Evolutionary conservation across 331 rosid species (phyloP).

Genomic region (Acacia concinna): DNA sequence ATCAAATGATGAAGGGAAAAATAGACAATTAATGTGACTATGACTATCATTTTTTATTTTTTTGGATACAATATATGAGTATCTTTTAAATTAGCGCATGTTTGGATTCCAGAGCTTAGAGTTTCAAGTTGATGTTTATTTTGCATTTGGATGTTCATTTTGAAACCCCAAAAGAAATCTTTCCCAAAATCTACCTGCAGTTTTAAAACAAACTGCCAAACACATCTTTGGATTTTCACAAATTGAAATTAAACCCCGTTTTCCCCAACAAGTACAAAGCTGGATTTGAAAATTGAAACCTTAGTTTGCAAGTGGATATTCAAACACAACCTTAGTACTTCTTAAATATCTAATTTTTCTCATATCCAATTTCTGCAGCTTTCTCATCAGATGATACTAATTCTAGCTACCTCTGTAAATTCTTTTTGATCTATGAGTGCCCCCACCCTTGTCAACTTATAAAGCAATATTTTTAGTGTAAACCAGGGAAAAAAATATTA

Average conservation of each 20-base stretch:
- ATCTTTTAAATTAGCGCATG: background rate
- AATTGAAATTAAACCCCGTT: background rate
- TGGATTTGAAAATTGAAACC: background rate
- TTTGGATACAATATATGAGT: background rate
- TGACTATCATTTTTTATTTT: too few relatives aligned
- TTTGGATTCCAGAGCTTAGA: background rate
- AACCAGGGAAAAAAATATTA: background rate
- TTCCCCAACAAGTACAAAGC: background rate
- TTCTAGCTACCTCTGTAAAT: background rate
- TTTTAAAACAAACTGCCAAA: background rate
- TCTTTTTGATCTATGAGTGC: background rate
- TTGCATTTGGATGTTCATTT: background rate
- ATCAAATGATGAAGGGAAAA: background rate
- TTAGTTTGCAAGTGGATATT: background rate
- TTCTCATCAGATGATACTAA: background rate
- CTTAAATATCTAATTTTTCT: background rate
- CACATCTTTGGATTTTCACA: background rate
- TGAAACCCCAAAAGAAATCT: background rate
- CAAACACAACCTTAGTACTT: background rate
- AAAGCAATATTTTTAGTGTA: background rate
- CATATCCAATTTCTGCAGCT: background rate
- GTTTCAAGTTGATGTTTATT: background rate
- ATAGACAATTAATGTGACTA: too few relatives aligned
- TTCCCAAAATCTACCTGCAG: background rate
- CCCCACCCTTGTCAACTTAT: background rate